Conservation (phyloP, 257 asterid species). For the Ehretia macrophylla region DNA sequence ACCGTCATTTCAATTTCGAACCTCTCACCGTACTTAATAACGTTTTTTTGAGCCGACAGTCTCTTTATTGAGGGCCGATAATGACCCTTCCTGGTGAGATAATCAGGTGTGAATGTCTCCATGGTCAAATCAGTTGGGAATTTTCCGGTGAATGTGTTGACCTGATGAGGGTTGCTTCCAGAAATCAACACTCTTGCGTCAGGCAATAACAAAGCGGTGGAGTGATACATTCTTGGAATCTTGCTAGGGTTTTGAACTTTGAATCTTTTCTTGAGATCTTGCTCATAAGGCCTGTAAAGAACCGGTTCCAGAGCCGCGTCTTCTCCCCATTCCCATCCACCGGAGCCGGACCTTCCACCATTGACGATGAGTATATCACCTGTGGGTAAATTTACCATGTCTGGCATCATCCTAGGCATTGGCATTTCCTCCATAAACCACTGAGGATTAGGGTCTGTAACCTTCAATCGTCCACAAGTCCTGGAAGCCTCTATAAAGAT, state of each 20-base stretch:
- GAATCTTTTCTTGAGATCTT: constrained; percentile 39
- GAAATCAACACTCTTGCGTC: constrained; percentile 82
- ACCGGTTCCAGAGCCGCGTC: constrained; percentile 63
- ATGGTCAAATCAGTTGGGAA: constrained; percentile 71
- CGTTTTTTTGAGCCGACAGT: not conserved
- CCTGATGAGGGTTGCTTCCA: constrained; percentile 79
- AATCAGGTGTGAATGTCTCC: constrained; percentile 66
- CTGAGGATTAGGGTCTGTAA: constrained; percentile 49
- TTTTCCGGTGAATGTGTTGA: constrained; percentile 55
- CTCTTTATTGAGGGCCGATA: too few species aligned
- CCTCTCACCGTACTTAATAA: constrained; percentile 37
- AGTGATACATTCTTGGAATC: constrained; percentile 72
- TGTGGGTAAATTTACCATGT: constrained; percentile 59
- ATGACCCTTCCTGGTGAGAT: constrained; percentile 18
- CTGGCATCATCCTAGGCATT: constrained; percentile 67
- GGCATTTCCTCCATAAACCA: constrained; percentile 86
- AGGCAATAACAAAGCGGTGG: constrained; percentile 55
- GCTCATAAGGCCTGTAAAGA: constrained; percentile 38
- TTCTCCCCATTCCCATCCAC: constrained; percentile 74
- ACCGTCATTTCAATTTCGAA: constrained; percentile 40
- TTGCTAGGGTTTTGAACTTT: constrained; percentile 42
- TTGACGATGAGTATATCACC: constrained; percentile 60
- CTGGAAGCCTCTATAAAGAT: constrained; percentile 33
- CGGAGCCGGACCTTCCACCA: constrained; percentile 67
- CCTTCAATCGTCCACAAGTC: constrained; percentile 65